Conservation (phyloP, 257 asterid species). For the Vinca minor region DNA sequence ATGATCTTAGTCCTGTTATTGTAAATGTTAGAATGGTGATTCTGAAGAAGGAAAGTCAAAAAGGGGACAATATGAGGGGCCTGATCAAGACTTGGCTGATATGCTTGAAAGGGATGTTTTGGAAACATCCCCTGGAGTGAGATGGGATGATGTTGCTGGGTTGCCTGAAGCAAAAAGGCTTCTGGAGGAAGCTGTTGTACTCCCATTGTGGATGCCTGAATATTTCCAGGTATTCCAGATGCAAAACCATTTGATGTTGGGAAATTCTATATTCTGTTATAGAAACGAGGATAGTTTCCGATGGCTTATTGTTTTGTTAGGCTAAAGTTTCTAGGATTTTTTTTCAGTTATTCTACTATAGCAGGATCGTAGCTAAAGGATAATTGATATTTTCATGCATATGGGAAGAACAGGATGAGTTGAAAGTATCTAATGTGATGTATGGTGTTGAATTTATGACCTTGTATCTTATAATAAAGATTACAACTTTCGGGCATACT, state of each 20-base stretch:
- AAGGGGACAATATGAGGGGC: conserved; percentile 86
- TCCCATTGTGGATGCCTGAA: conserved; percentile 99
- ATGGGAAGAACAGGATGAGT: not conserved
- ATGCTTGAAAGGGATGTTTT: conserved; percentile 98
- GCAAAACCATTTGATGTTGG: conserved; percentile 9
- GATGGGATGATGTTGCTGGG: conserved; percentile 99
- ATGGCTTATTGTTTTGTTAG: not conserved
- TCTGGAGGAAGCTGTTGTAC: conserved; percentile 98
- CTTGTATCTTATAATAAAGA: too few relatives aligned
- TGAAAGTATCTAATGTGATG: too few relatives aligned
- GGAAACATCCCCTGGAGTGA: conserved; percentile 88
- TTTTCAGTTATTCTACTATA: not conserved
- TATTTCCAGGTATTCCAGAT: conserved; percentile 75
- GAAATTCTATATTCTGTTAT: not conserved
- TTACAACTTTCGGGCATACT: too few relatives aligned
- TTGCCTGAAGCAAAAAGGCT: conserved; percentile 93
- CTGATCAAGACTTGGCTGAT: conserved; percentile 96
- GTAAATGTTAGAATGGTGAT: conserved; percentile 58
- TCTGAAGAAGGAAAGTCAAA: conserved; percentile 83
- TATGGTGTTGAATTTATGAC: too few relatives aligned
- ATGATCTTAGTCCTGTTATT: not conserved
- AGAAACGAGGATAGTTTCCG: not conserved
- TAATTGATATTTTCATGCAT: not conserved
- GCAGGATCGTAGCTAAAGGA: not conserved
- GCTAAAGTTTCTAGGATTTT: not conserved